These are phyloP conservation scores for Kurtzmaniella quercitrusa DNA, from an alignment of 1,139 yeast species.

Conservation along the genomic window DNA sequence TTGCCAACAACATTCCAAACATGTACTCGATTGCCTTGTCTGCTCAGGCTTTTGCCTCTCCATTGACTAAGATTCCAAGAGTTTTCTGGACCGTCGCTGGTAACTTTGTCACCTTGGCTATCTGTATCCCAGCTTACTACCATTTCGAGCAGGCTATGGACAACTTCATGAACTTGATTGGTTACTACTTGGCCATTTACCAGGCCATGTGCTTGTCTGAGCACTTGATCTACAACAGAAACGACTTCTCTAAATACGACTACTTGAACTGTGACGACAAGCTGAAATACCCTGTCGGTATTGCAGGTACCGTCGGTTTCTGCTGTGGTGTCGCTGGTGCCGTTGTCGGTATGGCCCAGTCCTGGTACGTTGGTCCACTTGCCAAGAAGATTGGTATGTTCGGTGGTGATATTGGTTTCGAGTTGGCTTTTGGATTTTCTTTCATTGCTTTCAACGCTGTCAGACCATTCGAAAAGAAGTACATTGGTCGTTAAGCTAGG, in stretches of 20 bases:
- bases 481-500: slow-evolving; percentile 42
- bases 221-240: slow-evolving; percentile 71
- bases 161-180: slow-evolving; percentile 85
- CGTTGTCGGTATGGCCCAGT: slow-evolving; percentile 80
- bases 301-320: slow-evolving; percentile 74
- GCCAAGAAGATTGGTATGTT: slow-evolving; percentile 55
- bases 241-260: slow-evolving; percentile 56
- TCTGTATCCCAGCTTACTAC: slow-evolving; percentile 85
- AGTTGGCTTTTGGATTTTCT: slow-evolving; percentile 67
- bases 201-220: slow-evolving; percentile 68
- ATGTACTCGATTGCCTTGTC: slow-evolving; percentile 85
- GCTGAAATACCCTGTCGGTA: slow-evolving; percentile 62
- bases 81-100: slow-evolving; percentile 76
- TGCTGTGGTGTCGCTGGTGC: slow-evolving; percentile 84
- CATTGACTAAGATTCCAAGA: slow-evolving; percentile 71
- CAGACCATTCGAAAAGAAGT: slow-evolving; percentile 70
- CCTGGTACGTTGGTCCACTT: slow-evolving; percentile 74
- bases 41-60: slow-evolving; percentile 79
- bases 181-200: slow-evolving; percentile 87
- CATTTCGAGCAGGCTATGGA: slow-evolving; percentile 68
- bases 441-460: slow-evolving; percentile 56
- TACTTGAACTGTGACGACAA: slow-evolving; percentile 56
- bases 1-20: slow-evolving; percentile 89
- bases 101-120: slow-evolving; percentile 72
- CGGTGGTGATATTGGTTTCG: slow-evolving; percentile 90